Base-by-base conservation (phyloP, 148 eudicot species). In the Salicornia ramosissima region DNA sequence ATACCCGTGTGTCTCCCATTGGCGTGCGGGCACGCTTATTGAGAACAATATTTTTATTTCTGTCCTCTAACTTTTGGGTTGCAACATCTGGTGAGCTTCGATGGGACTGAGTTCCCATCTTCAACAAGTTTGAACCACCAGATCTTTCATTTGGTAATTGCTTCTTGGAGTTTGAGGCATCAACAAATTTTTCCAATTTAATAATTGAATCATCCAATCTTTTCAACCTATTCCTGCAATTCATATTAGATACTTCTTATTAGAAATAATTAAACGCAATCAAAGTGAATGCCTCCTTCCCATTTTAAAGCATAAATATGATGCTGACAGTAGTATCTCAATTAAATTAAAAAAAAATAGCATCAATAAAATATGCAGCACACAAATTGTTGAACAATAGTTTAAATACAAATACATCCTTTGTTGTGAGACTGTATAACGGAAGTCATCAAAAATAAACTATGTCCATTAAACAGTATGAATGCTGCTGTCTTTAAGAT, bases 21-120 rank as follows among this genome's bases (percentile, higher is more conserved):
- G 97, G 87, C 62, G 97, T 87, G 62, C 97, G 93, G 42, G 80
- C 80, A 65, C 97, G 93, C 85, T 86, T 92, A 81, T 85, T 89
- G 43, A 75, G 86, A 80, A 69, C 80, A 76, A 53, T 74, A 79
- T 72, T 87, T 81, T 85, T 92, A 72, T 84, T 73, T 77, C 88
- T 81, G 15, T 90, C 97, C 69, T 87, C 93, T 64, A 82, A 57
- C 71, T 81, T 89, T 65, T 86, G 92, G 21, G 80, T 62, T 43
- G 81, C 81, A 54, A 81, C 57, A 57, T 92, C 96, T 45, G 87
- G 71, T 63, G 88, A 75, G 72, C 75, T 84, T 71, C 86, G 83
- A 69, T 76, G 87, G 22, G 86, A 80, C 79, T 84, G 93, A 68
- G 79, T 65, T 75, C 91, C 89, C 77, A 82, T 77, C 86, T 87